These are phyloP conservation scores for Colletotrichum spinosum DNA, from an alignment of 2,329 filamentous ascomycete species.

Conservation along the genomic window DNA sequence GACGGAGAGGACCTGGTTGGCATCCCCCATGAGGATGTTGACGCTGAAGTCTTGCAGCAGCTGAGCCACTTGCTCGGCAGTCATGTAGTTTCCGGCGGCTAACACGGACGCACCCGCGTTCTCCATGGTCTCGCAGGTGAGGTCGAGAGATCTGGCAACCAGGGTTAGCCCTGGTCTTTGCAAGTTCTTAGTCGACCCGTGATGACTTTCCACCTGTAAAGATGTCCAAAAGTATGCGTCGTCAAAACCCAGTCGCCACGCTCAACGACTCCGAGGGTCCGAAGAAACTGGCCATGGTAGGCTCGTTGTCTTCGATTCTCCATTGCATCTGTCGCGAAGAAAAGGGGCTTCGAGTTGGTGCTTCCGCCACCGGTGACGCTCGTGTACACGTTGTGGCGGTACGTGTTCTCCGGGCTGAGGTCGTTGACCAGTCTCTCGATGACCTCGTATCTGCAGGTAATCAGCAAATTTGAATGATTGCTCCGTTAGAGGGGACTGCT, in stretches of 20 bases:
- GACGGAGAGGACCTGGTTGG: constrained; percentile 51
- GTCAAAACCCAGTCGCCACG: constrained; percentile 54
- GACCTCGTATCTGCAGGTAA: constrained; percentile 45
- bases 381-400: constrained; percentile 51
- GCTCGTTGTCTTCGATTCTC: constrained; percentile 56
- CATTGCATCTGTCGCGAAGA: constrained; percentile 53
- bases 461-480: neutral
- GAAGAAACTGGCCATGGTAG: constrained; percentile 47
- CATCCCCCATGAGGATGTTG: constrained; percentile 53
- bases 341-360: constrained; percentile 44
- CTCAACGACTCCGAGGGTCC: constrained; percentile 44
- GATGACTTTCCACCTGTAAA: constrained; percentile 50
- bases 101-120: constrained; percentile 54
- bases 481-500: neutral
- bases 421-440: constrained; percentile 52
- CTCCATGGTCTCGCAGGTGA: constrained; percentile 53
- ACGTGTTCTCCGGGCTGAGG: constrained; percentile 47
- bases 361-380: constrained; percentile 55
- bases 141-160: constrained; percentile 49
- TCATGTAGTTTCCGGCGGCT: constrained; percentile 47
- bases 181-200: neutral
- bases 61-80: constrained; percentile 40
- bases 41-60: constrained; percentile 46
- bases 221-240: constrained; percentile 47
- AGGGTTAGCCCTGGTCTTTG: neutral